Conservation (phyloP, 345 rosid genomes). For the Toxicodendron radicans region DNA sequence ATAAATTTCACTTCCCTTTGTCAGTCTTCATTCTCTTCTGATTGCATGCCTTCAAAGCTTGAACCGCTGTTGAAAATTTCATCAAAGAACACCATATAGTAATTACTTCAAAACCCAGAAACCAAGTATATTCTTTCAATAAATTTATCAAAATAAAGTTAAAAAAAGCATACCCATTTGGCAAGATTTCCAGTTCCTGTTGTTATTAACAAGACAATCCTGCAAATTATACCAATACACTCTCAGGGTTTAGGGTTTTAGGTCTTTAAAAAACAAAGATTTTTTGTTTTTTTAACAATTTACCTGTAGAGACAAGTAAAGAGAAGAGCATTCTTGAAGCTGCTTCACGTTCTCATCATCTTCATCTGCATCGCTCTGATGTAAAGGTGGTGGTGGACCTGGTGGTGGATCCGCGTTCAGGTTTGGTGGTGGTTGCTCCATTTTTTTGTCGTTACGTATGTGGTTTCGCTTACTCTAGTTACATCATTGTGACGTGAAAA, state of each 20-base stretch:
- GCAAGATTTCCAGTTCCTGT: slow-evolving; percentile 86
- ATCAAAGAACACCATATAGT: slow-evolving; percentile 5
- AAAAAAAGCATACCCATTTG: slow-evolving; percentile 58
- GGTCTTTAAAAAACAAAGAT: neutral
- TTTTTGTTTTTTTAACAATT: neutral
- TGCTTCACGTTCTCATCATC: slow-evolving; percentile 92
- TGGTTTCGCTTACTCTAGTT: neutral
- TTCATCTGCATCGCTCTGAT: slow-evolving; percentile 69
- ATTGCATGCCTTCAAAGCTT: slow-evolving; percentile 62
- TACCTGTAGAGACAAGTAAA: slow-evolving; percentile 78
- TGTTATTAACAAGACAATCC: slow-evolving; percentile 75
- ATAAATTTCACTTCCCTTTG: slow-evolving; percentile 26
- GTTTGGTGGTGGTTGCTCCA: slow-evolving; percentile 17
- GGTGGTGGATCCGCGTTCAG: slow-evolving; percentile 8
- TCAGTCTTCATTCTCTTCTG: slow-evolving; percentile 39
- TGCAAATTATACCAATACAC: slow-evolving; percentile 17
- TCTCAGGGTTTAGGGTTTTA: slow-evolving; percentile 21
- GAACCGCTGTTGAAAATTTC: slow-evolving; percentile 46
- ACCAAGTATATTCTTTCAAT: neutral
- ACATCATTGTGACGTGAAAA: neutral
- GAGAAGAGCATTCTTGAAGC: slow-evolving; percentile 72
- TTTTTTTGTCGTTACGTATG: neutral
- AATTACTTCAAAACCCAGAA: neutral
- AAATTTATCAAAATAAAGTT: neutral
- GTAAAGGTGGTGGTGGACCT: slow-evolving; percentile 31